Conservation (phyloP, 2,329 filamentous ascomycete genomes). For the Claviceps arundinis region DNA sequence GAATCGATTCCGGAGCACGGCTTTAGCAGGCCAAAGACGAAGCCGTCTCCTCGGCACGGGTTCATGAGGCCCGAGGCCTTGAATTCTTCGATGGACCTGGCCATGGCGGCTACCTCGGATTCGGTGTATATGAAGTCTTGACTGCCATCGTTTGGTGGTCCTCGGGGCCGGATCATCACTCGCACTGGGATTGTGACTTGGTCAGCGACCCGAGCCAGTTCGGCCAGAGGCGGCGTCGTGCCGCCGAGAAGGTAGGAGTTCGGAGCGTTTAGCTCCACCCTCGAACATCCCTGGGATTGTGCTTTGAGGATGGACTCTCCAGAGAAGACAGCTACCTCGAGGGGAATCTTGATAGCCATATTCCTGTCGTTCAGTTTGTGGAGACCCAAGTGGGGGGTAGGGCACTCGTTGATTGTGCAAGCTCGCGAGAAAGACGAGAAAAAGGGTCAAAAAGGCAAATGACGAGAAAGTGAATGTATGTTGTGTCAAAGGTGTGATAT, state of each 20-base stretch:
- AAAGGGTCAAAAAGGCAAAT: not conserved
- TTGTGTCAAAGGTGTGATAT: not conserved
- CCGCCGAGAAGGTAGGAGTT: constrained; percentile 38
- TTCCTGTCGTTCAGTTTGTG: not conserved
- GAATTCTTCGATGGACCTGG: constrained; percentile 23
- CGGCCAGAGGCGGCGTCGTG: constrained; percentile 32
- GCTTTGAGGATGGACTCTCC: constrained; percentile 25
- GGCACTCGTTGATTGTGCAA: not conserved
- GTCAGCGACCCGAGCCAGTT: constrained; percentile 20
- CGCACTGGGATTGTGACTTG: constrained; percentile 28
- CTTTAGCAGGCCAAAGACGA: constrained; percentile 39
- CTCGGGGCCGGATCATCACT: constrained; percentile 41
- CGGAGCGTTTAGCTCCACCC: constrained; percentile 40
- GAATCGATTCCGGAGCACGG: constrained; percentile 2
- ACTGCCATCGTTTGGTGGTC: constrained; percentile 6
- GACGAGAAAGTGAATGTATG: not conserved
- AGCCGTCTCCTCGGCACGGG: constrained; percentile 34
- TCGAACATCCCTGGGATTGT: constrained; percentile 28
- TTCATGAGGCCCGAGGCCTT: constrained; percentile 24
- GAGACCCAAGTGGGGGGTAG: not conserved
- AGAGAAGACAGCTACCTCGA: constrained; percentile 44
- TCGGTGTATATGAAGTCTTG: constrained; percentile 37
- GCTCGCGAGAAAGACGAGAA: not conserved
- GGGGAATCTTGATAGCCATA: constrained; percentile 13
- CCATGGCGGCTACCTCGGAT: constrained; percentile 32